phyloP scores from a whole-genome alignment of 306 rosid genomes.

The Fragaria iinumae region DNA sequence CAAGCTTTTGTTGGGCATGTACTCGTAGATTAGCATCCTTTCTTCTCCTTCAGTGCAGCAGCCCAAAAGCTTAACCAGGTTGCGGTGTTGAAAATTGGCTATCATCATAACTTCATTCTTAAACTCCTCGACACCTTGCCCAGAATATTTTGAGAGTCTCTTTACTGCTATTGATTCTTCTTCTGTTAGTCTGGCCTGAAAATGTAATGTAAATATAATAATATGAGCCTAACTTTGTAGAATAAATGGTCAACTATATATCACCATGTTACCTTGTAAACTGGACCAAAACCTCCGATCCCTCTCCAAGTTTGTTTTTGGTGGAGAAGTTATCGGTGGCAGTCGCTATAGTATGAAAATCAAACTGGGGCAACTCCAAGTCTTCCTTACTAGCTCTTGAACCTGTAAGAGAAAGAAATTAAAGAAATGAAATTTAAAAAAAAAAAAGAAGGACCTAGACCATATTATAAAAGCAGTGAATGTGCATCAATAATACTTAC shows the following conservation, averaged over 20 bases:
- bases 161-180: constrained; percentile 30
- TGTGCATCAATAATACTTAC: constrained; percentile 20
- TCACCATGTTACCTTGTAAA: constrained; percentile 36
- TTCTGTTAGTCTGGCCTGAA: constrained; percentile 8
- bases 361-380: constrained; percentile 45
- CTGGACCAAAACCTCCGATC: constrained; percentile 15
- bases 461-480: background rate
- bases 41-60: constrained; percentile 24
- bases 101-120: constrained; percentile 29
- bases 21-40: constrained; percentile 10
- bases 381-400: constrained; percentile 19
- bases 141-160: constrained; percentile 25
- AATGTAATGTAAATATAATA: background rate
- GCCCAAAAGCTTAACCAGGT: constrained; percentile 24
- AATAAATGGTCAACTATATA: background rate
- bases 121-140: constrained; percentile 32
- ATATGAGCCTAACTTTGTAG: background rate
- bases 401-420: constrained; percentile 7
- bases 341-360: constrained; percentile 34
- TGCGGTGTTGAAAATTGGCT: constrained; percentile 26
- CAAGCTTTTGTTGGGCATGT: no score
- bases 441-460: background rate
- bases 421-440: no score
- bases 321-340: constrained; percentile 44
- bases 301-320: constrained; percentile 43